These are phyloP conservation scores for Paramecium sonneborni DNA, from an alignment of 73 alveolate species.

Conservation along the genomic window DNA sequence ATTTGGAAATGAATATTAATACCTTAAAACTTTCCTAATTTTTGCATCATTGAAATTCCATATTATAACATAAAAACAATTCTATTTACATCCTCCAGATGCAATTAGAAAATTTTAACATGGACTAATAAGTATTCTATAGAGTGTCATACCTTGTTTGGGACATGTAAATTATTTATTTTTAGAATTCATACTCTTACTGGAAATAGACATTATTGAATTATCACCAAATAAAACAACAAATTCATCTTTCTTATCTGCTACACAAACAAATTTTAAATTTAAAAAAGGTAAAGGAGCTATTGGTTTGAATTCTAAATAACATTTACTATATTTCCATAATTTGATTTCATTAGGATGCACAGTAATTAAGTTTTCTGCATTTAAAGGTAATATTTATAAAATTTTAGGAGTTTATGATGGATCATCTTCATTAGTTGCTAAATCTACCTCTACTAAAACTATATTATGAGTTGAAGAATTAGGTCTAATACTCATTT, in stretches of 20 bases:
- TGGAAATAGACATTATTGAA: neutral
- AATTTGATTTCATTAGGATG: slow-evolving; percentile 43
- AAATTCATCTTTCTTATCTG: slow-evolving; percentile 37
- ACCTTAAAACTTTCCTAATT: neutral
- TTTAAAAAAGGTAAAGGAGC: neutral
- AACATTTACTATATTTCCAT: slow-evolving; percentile 32
- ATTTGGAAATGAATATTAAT: slow-evolving; percentile 8
- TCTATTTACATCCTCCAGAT: slow-evolving; percentile 49
- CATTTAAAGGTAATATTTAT: neutral
- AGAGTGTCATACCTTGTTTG: neutral
- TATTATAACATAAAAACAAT: neutral
- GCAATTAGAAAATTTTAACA: slow-evolving; percentile 8
- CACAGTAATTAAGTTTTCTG: neutral
- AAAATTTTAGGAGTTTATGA: neutral
- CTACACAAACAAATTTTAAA: slow-evolving; percentile 7
- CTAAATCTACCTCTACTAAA: neutral
- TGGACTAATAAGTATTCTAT: neutral
- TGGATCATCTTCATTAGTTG: neutral
- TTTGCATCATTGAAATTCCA: neutral
- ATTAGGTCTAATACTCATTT: neutral
- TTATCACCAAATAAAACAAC: neutral
- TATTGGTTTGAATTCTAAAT: slow-evolving; percentile 32
- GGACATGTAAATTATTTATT: neutral
- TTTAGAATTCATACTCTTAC: neutral
- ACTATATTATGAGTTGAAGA: neutral